Percentiles rank a stretch among this genome's conserved stretches.
Evolutionary conservation across 2,329 filamentous ascomycete genomes (phyloP).

Genomic region (Mariannaea sp.): DNA sequence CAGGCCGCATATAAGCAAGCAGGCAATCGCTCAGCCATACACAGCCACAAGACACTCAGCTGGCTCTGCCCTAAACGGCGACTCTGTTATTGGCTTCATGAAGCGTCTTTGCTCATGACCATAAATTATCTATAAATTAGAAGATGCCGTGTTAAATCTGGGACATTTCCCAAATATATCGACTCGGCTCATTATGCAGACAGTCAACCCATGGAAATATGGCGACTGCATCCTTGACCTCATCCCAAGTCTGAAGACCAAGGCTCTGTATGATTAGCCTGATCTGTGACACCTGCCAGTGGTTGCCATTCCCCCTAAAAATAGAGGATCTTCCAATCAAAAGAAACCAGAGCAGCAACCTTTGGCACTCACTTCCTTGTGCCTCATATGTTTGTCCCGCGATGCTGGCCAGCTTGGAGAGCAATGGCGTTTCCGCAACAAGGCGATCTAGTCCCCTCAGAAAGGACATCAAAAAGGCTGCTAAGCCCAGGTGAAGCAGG

Average conservation of each 20-base stretch:
- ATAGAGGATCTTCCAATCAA: conserved; percentile 4
- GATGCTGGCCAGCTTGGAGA: conserved; percentile 1
- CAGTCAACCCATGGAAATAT: conserved; percentile 15
- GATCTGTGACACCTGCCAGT: conserved; percentile 10
- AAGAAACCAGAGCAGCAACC: conserved; percentile 10
- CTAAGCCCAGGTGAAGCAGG: conserved; percentile 2
- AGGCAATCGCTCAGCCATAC: too few species aligned
- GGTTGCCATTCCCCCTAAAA: conserved; percentile 7
- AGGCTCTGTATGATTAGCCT: background rate
- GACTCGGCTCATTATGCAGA: background rate
- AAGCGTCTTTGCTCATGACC: too few species aligned
- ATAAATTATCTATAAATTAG: too few species aligned
- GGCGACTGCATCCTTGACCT: background rate
- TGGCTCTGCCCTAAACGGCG: too few species aligned
- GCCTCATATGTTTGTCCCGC: background rate
- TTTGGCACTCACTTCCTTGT: background rate
- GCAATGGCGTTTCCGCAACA: conserved; percentile 6
- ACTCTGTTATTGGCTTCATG: too few species aligned
- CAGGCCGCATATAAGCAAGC: too few species aligned
- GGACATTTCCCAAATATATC: background rate
- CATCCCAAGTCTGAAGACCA: conserved; percentile 12
- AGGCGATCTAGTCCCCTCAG: conserved; percentile 12
- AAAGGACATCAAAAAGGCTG: conserved; percentile 3
- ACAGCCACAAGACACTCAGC: too few species aligned
- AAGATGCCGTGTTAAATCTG: background rate